A percentile compares a stretch with the other conserved stretches of the same genome.
phyloP scores from a whole-genome alignment of 202 grass and related monocot species.

The Zoysia matrella region DNA sequence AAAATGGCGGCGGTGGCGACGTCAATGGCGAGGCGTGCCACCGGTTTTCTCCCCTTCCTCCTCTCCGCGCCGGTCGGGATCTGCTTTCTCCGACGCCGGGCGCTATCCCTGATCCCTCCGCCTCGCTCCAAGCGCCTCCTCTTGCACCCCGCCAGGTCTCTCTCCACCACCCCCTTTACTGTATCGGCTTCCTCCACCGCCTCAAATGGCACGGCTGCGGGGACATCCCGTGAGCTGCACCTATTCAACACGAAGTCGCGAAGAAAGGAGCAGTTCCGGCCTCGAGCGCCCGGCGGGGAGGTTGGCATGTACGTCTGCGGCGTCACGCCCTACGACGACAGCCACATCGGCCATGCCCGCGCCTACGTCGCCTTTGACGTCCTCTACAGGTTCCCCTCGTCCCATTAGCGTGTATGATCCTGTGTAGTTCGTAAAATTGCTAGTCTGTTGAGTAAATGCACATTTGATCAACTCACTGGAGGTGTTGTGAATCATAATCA shows the following conservation, averaged over 20 bases:
- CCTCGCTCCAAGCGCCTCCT: constrained; percentile 24
- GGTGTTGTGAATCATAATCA: neutral
- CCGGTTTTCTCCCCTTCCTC: constrained; percentile 40
- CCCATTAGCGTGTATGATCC: neutral
- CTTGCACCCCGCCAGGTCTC: constrained; percentile 27
- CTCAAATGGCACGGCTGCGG: constrained; percentile 29
- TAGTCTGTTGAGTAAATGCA: neutral
- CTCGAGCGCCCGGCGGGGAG: constrained; percentile 56
- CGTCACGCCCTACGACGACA: constrained; percentile 93
- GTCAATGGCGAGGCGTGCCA: constrained; percentile 50
- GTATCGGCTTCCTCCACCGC: constrained; percentile 24
- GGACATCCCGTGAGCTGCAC: constrained; percentile 49
- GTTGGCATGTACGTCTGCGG: constrained; percentile 98
- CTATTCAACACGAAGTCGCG: constrained; percentile 82
- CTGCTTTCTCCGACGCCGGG: neutral
- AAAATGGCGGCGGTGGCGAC: constrained; percentile 47
- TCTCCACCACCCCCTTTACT: constrained; percentile 27
- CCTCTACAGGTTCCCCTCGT: constrained; percentile 63
- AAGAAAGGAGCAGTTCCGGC: constrained; percentile 68
- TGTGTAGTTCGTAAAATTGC: neutral
- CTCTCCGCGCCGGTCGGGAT: constrained; percentile 19
- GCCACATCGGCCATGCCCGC: constrained; percentile 75
- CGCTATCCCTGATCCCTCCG: constrained; percentile 11
- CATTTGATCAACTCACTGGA: neutral
- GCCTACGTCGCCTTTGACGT: constrained; percentile 65